These are phyloP conservation scores for Leptographium galeiforme DNA, from an alignment of 2,329 filamentous ascomycete genomes.

Conservation along the genomic window DNA sequence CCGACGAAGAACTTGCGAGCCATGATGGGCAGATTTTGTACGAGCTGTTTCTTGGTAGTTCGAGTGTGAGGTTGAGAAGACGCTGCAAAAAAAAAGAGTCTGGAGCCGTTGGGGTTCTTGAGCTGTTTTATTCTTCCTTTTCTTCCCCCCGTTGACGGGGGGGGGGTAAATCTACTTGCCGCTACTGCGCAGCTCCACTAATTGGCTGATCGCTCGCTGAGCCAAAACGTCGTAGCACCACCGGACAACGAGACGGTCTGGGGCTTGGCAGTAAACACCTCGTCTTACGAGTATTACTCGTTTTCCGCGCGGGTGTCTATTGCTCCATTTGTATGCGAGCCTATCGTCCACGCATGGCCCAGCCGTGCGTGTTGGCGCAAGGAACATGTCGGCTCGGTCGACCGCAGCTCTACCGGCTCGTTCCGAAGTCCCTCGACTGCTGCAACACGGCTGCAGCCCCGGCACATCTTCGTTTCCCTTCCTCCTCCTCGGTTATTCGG, in stretches of 20 bases:
- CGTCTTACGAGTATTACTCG: background rate
- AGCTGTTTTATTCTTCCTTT: background rate
- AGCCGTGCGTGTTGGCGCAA: background rate
- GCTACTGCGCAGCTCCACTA: background rate
- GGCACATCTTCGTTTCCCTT: background rate
- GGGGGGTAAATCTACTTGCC: background rate
- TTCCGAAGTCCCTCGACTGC: background rate
- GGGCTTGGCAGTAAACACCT: background rate
- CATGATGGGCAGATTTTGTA: constrained; percentile 49
- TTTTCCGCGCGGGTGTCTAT: background rate
- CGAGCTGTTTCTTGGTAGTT: background rate
- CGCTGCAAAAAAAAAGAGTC: background rate
- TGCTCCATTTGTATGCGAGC: background rate
- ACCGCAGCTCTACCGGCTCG: background rate
- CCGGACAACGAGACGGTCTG: background rate
- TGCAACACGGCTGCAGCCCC: background rate
- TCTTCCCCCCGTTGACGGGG: background rate
- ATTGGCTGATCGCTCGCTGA: background rate
- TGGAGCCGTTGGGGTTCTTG: background rate
- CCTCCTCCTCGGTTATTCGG: background rate
- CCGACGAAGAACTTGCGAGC: constrained; percentile 94
- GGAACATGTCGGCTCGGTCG: background rate
- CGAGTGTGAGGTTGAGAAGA: background rate
- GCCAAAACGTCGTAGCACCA: background rate
- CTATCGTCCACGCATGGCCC: background rate